These are phyloP conservation scores for Protostelium mycophagum DNA, from an alignment of 78 protist genomes.

Conservation along the genomic window DNA sequence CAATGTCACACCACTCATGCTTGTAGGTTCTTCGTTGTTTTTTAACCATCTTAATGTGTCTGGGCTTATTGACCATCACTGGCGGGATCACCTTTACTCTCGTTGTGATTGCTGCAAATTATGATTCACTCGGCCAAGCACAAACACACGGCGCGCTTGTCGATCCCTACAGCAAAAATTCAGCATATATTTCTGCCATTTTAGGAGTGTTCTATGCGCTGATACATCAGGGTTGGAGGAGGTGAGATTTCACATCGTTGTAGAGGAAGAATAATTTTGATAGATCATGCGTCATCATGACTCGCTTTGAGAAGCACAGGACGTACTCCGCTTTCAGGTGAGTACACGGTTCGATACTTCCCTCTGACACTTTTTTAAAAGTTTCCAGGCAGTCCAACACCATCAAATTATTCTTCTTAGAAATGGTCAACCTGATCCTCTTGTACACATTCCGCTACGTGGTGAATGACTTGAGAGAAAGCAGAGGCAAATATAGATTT, in stretches of 20 bases:
- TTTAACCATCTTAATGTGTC: background rate
- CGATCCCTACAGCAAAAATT: background rate
- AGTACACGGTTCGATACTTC: no score
- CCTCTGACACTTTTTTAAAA: background rate
- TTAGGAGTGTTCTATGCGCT: background rate
- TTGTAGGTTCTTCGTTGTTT: background rate
- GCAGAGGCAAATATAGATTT: background rate
- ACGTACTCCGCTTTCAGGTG: background rate
- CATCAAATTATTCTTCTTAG: background rate
- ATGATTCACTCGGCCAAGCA: background rate
- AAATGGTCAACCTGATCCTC: background rate
- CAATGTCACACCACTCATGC: background rate
- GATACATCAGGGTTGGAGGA: background rate
- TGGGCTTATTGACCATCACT: background rate
- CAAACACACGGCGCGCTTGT: background rate
- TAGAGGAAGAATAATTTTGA: no score
- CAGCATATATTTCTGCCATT: background rate
- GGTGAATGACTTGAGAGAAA: background rate
- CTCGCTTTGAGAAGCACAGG: background rate
- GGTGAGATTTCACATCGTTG: no score
- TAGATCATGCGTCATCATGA: background rate
- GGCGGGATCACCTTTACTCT: background rate
- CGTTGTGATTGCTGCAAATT: background rate
- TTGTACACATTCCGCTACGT: background rate
- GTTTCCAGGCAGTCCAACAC: background rate